phyloP scores from a whole-genome alignment of 2,329 filamentous ascomycete genomes.

The Nemania serpens region DNA sequence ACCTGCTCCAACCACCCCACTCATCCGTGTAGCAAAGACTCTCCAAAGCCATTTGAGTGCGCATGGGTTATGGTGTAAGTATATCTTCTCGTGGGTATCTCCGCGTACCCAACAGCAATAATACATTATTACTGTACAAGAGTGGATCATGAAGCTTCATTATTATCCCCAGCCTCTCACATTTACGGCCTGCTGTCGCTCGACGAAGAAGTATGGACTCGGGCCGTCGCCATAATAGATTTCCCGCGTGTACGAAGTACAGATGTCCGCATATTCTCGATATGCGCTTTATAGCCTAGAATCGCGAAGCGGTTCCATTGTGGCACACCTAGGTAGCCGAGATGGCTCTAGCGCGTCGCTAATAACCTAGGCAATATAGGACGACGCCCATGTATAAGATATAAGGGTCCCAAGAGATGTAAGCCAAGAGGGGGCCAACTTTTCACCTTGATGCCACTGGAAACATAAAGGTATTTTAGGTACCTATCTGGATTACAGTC shows the following conservation, averaged over 20 bases:
- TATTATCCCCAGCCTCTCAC: constrained; percentile 7
- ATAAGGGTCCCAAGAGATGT: too few relatives aligned
- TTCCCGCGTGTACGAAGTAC: too few relatives aligned
- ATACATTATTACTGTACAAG: constrained; percentile 23
- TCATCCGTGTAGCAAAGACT: too few relatives aligned
- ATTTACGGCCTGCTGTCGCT: background rate
- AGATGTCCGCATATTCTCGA: background rate
- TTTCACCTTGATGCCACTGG: too few relatives aligned
- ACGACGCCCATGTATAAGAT: too few relatives aligned
- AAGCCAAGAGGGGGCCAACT: too few relatives aligned
- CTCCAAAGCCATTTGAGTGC: background rate
- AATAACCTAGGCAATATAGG: too few relatives aligned
- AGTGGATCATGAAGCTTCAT: constrained; percentile 14
- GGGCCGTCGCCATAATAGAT: background rate
- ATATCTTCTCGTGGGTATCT: constrained; percentile 14
- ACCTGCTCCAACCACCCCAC: too few relatives aligned
- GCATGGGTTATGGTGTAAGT: background rate
- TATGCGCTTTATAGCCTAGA: background rate
- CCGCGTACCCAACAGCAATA: constrained; percentile 1
- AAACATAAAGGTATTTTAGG: too few relatives aligned
- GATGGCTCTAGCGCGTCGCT: too few relatives aligned
- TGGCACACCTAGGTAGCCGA: background rate
- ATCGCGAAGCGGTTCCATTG: background rate
- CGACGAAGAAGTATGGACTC: background rate
- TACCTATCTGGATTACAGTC: background rate